Evolutionary conservation across 169 alveolate species (phyloP).

Genomic region (Cryptosporidium ryanae): DNA sequence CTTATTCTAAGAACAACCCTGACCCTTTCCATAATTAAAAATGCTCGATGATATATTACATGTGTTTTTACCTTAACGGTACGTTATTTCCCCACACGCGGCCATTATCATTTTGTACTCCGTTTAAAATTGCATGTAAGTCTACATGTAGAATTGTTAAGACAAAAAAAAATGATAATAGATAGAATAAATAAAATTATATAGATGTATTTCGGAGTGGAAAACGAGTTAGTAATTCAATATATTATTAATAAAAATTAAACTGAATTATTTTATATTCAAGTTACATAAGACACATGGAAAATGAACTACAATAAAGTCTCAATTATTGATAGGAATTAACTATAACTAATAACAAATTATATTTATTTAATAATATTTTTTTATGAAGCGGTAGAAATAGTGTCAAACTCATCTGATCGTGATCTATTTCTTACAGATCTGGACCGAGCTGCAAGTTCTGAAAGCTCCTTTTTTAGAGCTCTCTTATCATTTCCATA

Average conservation of each 20-base stretch:
- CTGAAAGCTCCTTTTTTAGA: constrained; percentile 14
- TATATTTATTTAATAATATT: no score
- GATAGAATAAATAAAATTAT: no score
- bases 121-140: constrained; percentile 21
- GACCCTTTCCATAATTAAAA: constrained; percentile 55
- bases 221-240: no score
- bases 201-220: no score
- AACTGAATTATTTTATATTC: no score
- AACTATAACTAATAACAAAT: no score
- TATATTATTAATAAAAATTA: no score
- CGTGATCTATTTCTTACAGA: constrained; percentile 4
- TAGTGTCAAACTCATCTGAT: constrained; percentile 41
- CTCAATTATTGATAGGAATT: no score
- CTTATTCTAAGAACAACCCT: constrained; percentile 70
- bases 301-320: background rate
- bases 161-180: background rate
- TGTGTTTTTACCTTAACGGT: constrained; percentile 3
- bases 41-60: constrained; percentile 4
- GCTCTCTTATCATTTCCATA: constrained; percentile 78
- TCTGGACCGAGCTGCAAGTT: constrained; percentile 48
- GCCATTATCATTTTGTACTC: background rate
- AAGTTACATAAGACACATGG: background rate
- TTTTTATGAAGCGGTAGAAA: constrained; percentile 25
- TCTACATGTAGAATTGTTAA: background rate
- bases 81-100: constrained; percentile 74